Conservation (phyloP, 1,284 basidiomycete species). For the Pseudozyma sp. region DNA sequence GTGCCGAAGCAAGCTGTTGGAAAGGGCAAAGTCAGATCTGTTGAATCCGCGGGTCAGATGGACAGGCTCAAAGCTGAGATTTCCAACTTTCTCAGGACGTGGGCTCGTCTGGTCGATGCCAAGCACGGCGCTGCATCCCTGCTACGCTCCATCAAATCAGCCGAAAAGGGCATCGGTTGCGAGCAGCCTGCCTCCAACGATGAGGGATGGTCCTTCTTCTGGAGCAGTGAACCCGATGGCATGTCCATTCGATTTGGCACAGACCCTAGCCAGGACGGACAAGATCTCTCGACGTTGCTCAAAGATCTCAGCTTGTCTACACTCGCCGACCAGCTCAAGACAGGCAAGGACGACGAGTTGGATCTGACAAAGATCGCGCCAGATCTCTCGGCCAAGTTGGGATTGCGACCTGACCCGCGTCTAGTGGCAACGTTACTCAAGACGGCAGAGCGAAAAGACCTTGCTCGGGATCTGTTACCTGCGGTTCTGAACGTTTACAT, state of each 20-base stretch:
- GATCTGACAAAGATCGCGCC: constrained; percentile 37
- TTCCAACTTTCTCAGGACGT: constrained; percentile 51
- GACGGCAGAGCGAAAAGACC: constrained; percentile 31
- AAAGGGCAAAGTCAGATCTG: constrained; percentile 33
- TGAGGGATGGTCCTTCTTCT: constrained; percentile 16
- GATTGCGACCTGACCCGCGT: constrained; percentile 45
- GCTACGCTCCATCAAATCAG: constrained; percentile 17
- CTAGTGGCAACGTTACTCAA: constrained; percentile 45
- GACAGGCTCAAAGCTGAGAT: constrained; percentile 39
- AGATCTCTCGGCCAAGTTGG: constrained; percentile 41
- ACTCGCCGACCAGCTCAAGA: constrained; percentile 42
- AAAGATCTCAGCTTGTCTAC: constrained; percentile 37
- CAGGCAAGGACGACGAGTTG: constrained; percentile 21
- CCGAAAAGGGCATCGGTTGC: constrained; percentile 37
- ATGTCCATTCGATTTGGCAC: constrained; percentile 30
- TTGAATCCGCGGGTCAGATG: constrained; percentile 15
- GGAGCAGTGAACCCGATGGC: constrained; percentile 31
- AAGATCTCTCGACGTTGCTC: constrained; percentile 28
- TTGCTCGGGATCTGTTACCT: constrained; percentile 41
- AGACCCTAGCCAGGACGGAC: not conserved
- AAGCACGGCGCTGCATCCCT: constrained; percentile 24
- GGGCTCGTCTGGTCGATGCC: constrained; percentile 50
- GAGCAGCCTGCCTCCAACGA: not conserved
- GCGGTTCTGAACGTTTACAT: constrained; percentile 50
- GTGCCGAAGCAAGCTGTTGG: not conserved